phyloP scores from a whole-genome alignment of 202 grass and related monocot species.

The Cymbopogon flexuosus region DNA sequence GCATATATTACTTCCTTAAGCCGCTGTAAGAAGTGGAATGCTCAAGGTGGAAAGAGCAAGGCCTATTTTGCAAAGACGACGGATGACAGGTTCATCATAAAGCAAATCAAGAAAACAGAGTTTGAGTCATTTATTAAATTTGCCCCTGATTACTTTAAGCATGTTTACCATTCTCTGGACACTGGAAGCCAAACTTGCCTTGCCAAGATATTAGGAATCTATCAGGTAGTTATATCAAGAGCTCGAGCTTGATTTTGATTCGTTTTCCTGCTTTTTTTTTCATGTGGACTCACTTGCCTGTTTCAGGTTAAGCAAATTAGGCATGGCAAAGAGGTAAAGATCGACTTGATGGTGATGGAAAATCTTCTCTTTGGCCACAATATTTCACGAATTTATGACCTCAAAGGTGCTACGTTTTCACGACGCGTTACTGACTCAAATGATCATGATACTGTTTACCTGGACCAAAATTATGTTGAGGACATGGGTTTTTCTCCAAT shows the following conservation, averaged over 20 bases:
- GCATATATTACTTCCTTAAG: constrained; percentile 83
- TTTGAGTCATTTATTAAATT: constrained; percentile 91
- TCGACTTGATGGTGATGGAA: constrained; percentile 98
- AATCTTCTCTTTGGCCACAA: constrained; percentile 89
- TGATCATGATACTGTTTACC: constrained; percentile 56
- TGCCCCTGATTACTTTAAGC: constrained; percentile 82
- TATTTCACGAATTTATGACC: constrained; percentile 79
- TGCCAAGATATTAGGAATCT: constrained; percentile 94
- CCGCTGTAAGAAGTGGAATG: constrained; percentile 95
- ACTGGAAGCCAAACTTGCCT: constrained; percentile 88
- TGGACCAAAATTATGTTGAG: constrained; percentile 92
- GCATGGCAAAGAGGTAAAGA: constrained; percentile 78
- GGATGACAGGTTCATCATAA: constrained; percentile 96
- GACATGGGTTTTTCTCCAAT: constrained; percentile 82
- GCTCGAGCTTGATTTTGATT: background rate
- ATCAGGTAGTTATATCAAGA: constrained; percentile 60
- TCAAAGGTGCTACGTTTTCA: constrained; percentile 78
- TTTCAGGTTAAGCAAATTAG: constrained; percentile 75
- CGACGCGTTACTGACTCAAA: constrained; percentile 46
- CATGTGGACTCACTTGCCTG: constrained; percentile 10
- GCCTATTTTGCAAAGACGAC: constrained; percentile 87
- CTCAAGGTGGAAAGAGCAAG: constrained; percentile 93
- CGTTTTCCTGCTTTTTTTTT: constrained; percentile 27
- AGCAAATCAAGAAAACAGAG: constrained; percentile 97
- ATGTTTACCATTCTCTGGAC: constrained; percentile 68